A percentile compares a stretch with the other conserved stretches of the same genome.
These are phyloP conservation scores for Pyropia haitanensis DNA, from an alignment of 23 red algal genomes.

Conservation along the genomic window DNA sequence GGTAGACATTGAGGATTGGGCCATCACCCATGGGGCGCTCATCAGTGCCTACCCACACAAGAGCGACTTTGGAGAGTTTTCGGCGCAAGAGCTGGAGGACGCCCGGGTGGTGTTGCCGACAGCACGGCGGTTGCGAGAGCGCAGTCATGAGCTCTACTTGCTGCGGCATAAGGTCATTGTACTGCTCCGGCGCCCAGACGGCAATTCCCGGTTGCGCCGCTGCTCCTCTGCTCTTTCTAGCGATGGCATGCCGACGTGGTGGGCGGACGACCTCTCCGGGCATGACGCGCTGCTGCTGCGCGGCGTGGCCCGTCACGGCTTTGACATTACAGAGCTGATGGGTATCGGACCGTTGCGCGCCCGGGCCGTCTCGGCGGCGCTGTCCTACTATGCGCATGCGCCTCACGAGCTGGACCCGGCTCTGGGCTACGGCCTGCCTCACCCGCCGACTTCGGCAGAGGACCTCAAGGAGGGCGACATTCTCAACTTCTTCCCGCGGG, in stretches of 20 bases:
- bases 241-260: constrained; percentile 13
- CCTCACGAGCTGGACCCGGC: not conserved
- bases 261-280: constrained; percentile 4
- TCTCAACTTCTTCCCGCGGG: constrained; percentile 7
- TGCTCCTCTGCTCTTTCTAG: not conserved
- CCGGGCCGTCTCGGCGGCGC: not conserved
- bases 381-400: not conserved
- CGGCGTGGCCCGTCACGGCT: constrained; percentile 14
- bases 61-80: constrained; percentile 4
- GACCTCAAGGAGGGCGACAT: constrained; percentile 9
- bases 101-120: constrained; percentile 15
- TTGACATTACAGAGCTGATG: constrained; percentile 2
- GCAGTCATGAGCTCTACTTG: not conserved
- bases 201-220: too few relatives aligned
- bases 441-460: not conserved
- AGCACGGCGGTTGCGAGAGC: constrained; percentile 12
- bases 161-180: constrained; percentile 9
- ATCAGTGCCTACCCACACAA: not conserved
- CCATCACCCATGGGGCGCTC: not conserved
- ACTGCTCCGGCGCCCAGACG: too few relatives aligned
- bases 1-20: constrained; percentile 15
- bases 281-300: constrained; percentile 16
- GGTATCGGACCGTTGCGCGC: not conserved
- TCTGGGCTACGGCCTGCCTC: too few relatives aligned
- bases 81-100: constrained; percentile 23